Percentiles rank a stretch among this genome's conserved stretches.
These are phyloP conservation scores for Gyromitra esculenta DNA, from an alignment of 2,329 filamentous ascomycete genomes.

Conservation along the genomic window DNA sequence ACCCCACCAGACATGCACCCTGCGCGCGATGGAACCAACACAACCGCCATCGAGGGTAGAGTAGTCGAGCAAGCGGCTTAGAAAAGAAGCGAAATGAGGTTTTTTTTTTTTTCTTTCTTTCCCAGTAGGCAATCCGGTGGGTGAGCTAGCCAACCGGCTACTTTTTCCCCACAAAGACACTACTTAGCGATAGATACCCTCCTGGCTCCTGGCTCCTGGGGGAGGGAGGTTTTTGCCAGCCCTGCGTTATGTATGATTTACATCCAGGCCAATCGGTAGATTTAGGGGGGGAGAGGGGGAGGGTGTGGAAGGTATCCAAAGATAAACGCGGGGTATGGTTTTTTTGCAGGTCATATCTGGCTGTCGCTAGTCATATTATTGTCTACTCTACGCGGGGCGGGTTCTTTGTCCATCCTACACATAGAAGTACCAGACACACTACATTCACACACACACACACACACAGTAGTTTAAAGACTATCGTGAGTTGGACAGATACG, in stretches of 20 bases:
- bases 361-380: conserved; percentile 11
- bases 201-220: not conserved
- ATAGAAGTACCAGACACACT: not conserved
- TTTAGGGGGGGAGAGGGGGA: not conserved
- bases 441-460: too few relatives aligned
- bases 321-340: conserved; percentile 43
- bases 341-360: conserved; percentile 24
- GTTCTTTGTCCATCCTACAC: not conserved
- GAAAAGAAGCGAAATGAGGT: not conserved
- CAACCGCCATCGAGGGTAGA: not conserved
- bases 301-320: not conserved
- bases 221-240: conserved; percentile 13
- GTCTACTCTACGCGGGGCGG: not conserved
- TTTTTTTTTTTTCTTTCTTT: not conserved
- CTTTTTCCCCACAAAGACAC: conserved; percentile 34
- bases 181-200: conserved; percentile 5
- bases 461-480: not conserved
- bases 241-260: conserved; percentile 1
- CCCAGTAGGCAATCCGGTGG: not conserved
- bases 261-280: conserved; percentile 44
- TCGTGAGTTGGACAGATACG: not conserved
- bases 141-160: not conserved
- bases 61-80: not conserved
- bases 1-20: conserved; percentile 29
- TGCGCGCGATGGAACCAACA: conserved; percentile 43